Conservation (phyloP, 371 early-diverging fungal genomes). For the Entomophthora muscae region DNA sequence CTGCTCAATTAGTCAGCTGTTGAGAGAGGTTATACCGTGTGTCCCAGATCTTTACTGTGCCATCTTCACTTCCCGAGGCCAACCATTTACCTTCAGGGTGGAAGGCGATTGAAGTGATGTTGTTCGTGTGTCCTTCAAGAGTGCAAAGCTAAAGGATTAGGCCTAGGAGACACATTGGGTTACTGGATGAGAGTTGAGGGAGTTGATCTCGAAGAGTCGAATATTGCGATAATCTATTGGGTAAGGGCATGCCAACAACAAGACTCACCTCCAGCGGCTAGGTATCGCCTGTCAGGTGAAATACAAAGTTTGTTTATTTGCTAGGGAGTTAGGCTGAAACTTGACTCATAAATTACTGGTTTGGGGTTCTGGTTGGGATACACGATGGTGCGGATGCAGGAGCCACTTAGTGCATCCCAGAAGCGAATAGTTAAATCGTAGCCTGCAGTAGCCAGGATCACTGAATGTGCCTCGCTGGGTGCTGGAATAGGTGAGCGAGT, state of each 20-base stretch:
- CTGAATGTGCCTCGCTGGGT: no score
- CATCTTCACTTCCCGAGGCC: constrained; percentile 84
- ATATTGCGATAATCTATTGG: constrained; percentile 53
- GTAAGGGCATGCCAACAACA: no score
- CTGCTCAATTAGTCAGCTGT: constrained; percentile 14
- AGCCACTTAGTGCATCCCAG: constrained; percentile 90
- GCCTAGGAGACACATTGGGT: no score
- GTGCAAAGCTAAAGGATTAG: constrained; percentile 66
- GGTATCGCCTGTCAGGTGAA: constrained; percentile 79
- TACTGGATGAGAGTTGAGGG: constrained; percentile 55
- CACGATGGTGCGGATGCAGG: constrained; percentile 83
- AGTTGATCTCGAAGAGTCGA: constrained; percentile 67
- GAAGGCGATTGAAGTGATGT: constrained; percentile 81
- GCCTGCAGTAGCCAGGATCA: constrained; percentile 81
- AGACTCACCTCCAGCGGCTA: constrained; percentile 77
- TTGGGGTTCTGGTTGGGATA: constrained; percentile 85
- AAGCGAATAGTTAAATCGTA: constrained; percentile 93
- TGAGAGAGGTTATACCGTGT: constrained; percentile 22
- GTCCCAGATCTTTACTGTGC: constrained; percentile 82
- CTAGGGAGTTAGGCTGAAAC: constrained; percentile 16
- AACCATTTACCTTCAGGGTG: constrained; percentile 83
- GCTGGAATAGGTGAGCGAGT: no score
- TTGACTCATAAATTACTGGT: constrained; percentile 42
- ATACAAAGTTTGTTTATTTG: constrained; percentile 87
- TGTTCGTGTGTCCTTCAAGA: no score